Evolutionary conservation across 768 basidiomycete genomes (phyloP), one percentile per base, ranked within the genome.

Genomic region (Naganishia friedmannii): DNA sequence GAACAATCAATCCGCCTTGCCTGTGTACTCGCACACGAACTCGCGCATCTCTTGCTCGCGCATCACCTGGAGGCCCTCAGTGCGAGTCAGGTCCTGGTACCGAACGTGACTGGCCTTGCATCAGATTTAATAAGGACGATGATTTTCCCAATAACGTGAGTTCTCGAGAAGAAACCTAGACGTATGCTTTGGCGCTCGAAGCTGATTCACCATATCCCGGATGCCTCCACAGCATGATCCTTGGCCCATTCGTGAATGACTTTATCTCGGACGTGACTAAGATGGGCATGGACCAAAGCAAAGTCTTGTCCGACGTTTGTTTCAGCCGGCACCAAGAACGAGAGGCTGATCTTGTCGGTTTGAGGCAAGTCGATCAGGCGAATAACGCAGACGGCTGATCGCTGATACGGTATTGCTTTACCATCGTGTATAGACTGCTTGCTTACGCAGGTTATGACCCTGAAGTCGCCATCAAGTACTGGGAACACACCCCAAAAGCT

Each of bases 171-270:
- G n/a, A 66, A 53, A 15, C 19, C 4, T 29, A 21, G 63, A 70
- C 31, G 57, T 45, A 17, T 68, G 70, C n/a, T n/a, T 60, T 5
- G 34, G 72, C 75, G 21, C 58, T 75, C 29, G 74, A 74, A 48
- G 63, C 39, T 13, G 73, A 76, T 21, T 69, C 58, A 29, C 73
- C 63, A 12, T 53, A 51, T 12, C 66, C 74, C 10, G 28, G 75
- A 53, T 74, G 75, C 72, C 72, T 74, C 21, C 15, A 75, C 70
- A 83, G 83, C 0, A 73, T 80, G 31, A 63, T 84, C 53, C 76
- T 97, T 68, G 94, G 95, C 0, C 95, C 95, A 0, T 96, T 97
- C 78, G 87, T 97, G 70, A 94, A 95, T 77, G 95, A 99, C 75
- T 93, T 92, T 2, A 86, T 98, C 29, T 91, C 89, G 0, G 87